Percentiles rank a stretch among this genome's conserved stretches.
phyloP scores from a whole-genome alignment of 129 eudicot genomes.

The Heracleum sosnowskyi region DNA sequence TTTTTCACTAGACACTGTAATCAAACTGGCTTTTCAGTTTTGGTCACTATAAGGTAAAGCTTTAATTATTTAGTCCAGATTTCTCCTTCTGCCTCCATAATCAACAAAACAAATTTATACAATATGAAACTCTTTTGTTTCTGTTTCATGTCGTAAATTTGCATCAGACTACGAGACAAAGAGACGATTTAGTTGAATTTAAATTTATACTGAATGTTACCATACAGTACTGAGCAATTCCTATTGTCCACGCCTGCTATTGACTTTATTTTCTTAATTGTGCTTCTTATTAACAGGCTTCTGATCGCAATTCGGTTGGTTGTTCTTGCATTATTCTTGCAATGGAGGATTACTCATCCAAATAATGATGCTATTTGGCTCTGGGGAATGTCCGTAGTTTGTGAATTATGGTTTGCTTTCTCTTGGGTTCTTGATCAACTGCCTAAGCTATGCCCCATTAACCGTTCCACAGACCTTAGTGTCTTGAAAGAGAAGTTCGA shows the following conservation, averaged over 20 bases:
- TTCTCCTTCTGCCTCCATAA: not conserved
- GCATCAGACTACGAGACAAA: not conserved
- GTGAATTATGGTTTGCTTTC: slow-evolving; percentile 65
- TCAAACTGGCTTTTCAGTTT: not conserved
- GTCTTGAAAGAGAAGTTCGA: slow-evolving; percentile 57
- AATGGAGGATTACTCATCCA: slow-evolving; percentile 54
- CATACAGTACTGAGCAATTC: not conserved
- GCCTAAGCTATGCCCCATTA: slow-evolving; percentile 56
- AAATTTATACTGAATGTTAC: not conserved
- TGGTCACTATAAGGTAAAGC: not conserved
- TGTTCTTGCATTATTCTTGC: slow-evolving; percentile 47
- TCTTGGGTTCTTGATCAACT: slow-evolving; percentile 72
- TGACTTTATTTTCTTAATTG: not conserved
- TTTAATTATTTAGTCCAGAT: not conserved
- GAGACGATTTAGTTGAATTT: not conserved
- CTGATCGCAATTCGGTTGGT: slow-evolving; percentile 42
- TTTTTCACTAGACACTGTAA: not conserved
- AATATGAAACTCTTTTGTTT: not conserved
- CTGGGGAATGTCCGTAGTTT: slow-evolving; percentile 54
- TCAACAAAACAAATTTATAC: not conserved
- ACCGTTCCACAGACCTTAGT: slow-evolving; percentile 53
- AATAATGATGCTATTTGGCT: slow-evolving; percentile 63
- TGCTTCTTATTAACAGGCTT: slow-evolving; percentile 27
- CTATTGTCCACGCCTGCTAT: not conserved
- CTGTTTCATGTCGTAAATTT: not conserved